Evolutionary conservation across 1,284 basidiomycete species (phyloP).

Genomic region (Leccinum pallidistipes): DNA sequence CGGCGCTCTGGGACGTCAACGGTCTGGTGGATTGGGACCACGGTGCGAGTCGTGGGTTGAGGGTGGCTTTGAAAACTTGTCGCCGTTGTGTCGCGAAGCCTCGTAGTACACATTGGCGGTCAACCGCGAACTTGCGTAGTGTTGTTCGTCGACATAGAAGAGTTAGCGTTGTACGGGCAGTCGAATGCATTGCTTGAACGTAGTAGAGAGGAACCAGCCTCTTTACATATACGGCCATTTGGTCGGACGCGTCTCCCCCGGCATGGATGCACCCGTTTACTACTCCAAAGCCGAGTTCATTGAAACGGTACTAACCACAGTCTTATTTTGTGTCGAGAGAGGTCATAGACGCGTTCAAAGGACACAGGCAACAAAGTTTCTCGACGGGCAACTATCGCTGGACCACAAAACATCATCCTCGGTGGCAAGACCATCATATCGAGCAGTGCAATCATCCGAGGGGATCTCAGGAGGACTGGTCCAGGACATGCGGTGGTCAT

Average conservation of each 20-base stretch:
- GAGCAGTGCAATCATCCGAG: slow-evolving; percentile 83
- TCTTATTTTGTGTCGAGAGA: not conserved
- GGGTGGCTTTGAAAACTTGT: not conserved
- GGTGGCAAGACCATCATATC: slow-evolving; percentile 98
- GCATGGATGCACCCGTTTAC: slow-evolving; percentile 69
- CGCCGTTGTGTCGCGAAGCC: not conserved
- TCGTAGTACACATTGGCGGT: not conserved
- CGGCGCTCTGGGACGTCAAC: slow-evolving; percentile 2
- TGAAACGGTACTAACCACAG: slow-evolving; percentile 60
- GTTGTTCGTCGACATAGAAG: slow-evolving; percentile 16
- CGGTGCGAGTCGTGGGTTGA: not conserved
- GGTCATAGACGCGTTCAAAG: slow-evolving; percentile 36
- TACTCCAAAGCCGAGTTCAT: slow-evolving; percentile 79
- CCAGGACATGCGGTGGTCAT: slow-evolving; percentile 92
- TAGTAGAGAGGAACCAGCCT: not conserved
- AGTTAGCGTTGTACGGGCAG: not conserved
- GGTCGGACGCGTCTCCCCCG: slow-evolving; percentile 14
- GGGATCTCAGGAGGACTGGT: slow-evolving; percentile 82
- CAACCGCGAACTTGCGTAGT: not conserved
- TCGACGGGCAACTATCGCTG: slow-evolving; percentile 88
- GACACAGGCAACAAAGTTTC: slow-evolving; percentile 93
- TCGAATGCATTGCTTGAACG: slow-evolving; percentile 11
- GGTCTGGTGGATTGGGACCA: slow-evolving; percentile 14
- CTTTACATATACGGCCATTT: not conserved
- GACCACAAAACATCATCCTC: slow-evolving; percentile 95